These are phyloP conservation scores for Penicillium ucsense DNA, from an alignment of 495 filamentous ascomycete species.

Conservation along the genomic window DNA sequence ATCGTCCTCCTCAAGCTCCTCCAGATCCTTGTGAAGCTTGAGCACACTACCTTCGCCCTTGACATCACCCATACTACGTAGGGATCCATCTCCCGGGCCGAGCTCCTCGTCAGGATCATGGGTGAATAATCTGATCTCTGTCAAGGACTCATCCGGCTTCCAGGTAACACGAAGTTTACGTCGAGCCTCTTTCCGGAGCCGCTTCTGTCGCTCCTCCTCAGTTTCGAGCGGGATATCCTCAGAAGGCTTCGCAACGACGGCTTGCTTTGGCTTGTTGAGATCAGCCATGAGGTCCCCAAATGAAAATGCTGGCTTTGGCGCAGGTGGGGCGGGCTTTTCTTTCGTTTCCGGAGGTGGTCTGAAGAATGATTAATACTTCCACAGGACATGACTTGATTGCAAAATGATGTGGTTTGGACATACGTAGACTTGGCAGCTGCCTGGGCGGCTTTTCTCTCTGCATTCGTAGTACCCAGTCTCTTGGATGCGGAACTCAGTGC, in stretches of 20 bases:
- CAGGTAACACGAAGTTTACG: slow-evolving; percentile 61
- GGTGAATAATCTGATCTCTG: slow-evolving; percentile 61
- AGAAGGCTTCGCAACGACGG: slow-evolving; percentile 40
- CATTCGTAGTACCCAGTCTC: slow-evolving; percentile 48
- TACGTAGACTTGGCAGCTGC: slow-evolving; percentile 37
- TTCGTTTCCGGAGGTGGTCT: slow-evolving; percentile 33
- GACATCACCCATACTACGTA: slow-evolving; percentile 60
- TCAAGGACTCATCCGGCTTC: slow-evolving; percentile 64
- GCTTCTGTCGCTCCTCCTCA: slow-evolving; percentile 59
- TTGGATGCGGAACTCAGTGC: slow-evolving; percentile 51
- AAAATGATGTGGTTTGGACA: not conserved
- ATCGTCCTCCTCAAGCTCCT: slow-evolving; percentile 60
- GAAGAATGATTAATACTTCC: no score
- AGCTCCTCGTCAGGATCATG: slow-evolving; percentile 75
- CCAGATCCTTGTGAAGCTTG: slow-evolving; percentile 57
- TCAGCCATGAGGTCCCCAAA: slow-evolving; percentile 54
- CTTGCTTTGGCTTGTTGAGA: slow-evolving; percentile 54
- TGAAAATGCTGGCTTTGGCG: slow-evolving; percentile 40
- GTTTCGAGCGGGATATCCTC: slow-evolving; percentile 59
- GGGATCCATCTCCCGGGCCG: slow-evolving; percentile 54
- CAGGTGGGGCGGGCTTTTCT: slow-evolving; percentile 22
- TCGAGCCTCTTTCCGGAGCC: slow-evolving; percentile 70
- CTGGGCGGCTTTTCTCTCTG: slow-evolving; percentile 41
- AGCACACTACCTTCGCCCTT: slow-evolving; percentile 72
- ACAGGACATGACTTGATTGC: no score